Evolutionary conservation across 495 filamentous ascomycete species (phyloP).

Genomic region (Penicillium dipodomyicola): DNA sequence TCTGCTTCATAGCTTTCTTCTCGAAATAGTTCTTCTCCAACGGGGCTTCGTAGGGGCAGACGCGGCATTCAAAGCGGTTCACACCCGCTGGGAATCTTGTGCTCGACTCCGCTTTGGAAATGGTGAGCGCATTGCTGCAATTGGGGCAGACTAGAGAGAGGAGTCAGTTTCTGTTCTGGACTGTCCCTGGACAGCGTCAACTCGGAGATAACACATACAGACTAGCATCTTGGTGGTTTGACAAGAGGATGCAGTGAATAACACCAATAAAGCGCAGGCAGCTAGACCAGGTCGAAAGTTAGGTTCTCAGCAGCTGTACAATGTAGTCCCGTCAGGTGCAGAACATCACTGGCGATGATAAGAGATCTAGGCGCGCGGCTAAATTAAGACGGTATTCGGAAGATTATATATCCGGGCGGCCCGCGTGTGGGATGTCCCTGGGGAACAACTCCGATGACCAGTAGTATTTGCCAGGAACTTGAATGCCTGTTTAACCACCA

Average conservation of each 20-base stretch:
- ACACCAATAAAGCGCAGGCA: background rate
- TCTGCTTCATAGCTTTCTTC: slow-evolving; percentile 66
- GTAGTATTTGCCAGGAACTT: slow-evolving; percentile 7
- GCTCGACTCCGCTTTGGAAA: slow-evolving; percentile 56
- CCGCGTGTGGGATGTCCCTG: slow-evolving; percentile 26
- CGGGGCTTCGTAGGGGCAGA: slow-evolving; percentile 84
- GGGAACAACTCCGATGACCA: slow-evolving; percentile 14
- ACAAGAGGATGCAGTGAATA: background rate
- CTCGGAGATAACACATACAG: slow-evolving; percentile 32
- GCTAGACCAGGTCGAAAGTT: background rate
- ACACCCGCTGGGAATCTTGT: slow-evolving; percentile 47
- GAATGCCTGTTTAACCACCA: slow-evolving; percentile 8
- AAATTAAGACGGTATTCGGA: slow-evolving; percentile 15
- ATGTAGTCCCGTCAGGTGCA: slow-evolving; percentile 3
- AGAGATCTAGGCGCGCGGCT: slow-evolving; percentile 30
- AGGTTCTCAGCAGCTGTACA: background rate
- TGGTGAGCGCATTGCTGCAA: slow-evolving; percentile 84
- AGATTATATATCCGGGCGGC: slow-evolving; percentile 17
- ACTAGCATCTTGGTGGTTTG: slow-evolving; percentile 35
- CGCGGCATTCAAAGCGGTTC: slow-evolving; percentile 86
- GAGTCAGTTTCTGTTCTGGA: slow-evolving; percentile 21
- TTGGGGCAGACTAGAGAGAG: slow-evolving; percentile 74
- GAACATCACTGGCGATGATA: slow-evolving; percentile 12
- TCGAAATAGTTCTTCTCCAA: slow-evolving; percentile 72
- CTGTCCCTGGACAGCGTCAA: background rate